Base-by-base conservation (phyloP, 2,329 filamentous ascomycete genomes). In the Aureobasidium sp. region DNA sequence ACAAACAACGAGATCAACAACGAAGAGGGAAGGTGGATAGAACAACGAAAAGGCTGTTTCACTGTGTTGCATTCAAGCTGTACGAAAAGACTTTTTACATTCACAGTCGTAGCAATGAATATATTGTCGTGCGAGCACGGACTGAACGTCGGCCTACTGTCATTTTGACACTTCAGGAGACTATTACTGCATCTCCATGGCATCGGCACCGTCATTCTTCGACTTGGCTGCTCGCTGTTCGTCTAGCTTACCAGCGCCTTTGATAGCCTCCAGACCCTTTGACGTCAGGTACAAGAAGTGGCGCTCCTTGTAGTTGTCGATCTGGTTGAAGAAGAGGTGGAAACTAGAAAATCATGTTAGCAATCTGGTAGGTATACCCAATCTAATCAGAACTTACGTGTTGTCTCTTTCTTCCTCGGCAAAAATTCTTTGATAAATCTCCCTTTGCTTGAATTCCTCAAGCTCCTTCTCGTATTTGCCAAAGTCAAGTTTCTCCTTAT, bases 381-480 rank as follows among this genome's bases (percentile, higher is more conserved):
- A 5, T 11, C 29, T 1, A 15, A 5, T 9, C 7, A 21, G 63
- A 67, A 84, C 89, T 83, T 80, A 93, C 89, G 89, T 84, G 71
- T 93, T 91, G 66, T 90, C 87, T 72, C 87, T 85, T 75, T 94
- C 90, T 74, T 97, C 94, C 58, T 96, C 88, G 30, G 88, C 83
- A 74, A 95, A 97, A 67, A 97, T 96, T 29, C 90, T 83, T 69
- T 89, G 85, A 72, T 99, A 99, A 64, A 99, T 97, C 73, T 96
- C 86, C 67, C 86, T 78, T 71, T 96, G 86, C 78, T 97, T 97
- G 77, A 99, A 99, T 63, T 86, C 88, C 65, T 88, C 82, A 67
- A 99, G 90, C 74, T 90, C 83, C 52, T 86, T 83, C 63, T 93
- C 85, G 69, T 87, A 91, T 65, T 87, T 88, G 52, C 79, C 79